Evolutionary conservation across 108 stramenopile species (phyloP), one percentile per base, ranked within the genome.

Genomic region (Cyclostephanos invisitatus): DNA sequence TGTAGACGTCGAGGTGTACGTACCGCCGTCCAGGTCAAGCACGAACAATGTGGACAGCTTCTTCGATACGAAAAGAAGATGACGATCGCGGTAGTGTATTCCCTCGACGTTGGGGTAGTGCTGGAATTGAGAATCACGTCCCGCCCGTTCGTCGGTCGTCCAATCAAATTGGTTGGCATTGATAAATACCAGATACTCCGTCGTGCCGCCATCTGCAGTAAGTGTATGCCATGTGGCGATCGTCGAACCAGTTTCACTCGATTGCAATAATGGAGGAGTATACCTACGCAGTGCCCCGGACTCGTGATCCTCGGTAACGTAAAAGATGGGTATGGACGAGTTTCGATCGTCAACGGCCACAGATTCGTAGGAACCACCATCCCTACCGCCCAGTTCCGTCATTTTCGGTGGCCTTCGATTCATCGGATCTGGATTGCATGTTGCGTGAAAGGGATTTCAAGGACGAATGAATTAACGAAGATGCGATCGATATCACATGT

Each of bases 271-370:
- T 4, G 32, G 20, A 22, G 83, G 83, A 36, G 78, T 83, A 44
- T 81, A 85, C 22, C 80, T 72, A 1, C 72, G 67, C 29, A 89
- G 36, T 7, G 80, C 70, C 11, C 89, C 87, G 5, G 40, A 62
- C 12, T 32, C 15, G 27, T 55, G 24, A 50, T 90, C 89, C 64
- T 86, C 85, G 1, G 87, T 86, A 5, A 81, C 73, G 71, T 77
- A 90, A 53, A 83, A 86, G 7, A 53, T 22, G 2, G 70, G 60
- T 12, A 15, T 17, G 6, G n/a, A 1, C 2, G 46, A 5, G 24
- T 20, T 62, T 1, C 84, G 60, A 15, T 60, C 25, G 57, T 55
- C 65, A 42, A 67, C 63, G 32, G 86, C 81, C 70, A 87, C 68
- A 10, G 73, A 67, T 35, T 87, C 86, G 42, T 58, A 87, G 49